phyloP scores from a whole-genome alignment of 2,329 filamentous ascomycete species.

The Microdochium trichocladiopsis region DNA sequence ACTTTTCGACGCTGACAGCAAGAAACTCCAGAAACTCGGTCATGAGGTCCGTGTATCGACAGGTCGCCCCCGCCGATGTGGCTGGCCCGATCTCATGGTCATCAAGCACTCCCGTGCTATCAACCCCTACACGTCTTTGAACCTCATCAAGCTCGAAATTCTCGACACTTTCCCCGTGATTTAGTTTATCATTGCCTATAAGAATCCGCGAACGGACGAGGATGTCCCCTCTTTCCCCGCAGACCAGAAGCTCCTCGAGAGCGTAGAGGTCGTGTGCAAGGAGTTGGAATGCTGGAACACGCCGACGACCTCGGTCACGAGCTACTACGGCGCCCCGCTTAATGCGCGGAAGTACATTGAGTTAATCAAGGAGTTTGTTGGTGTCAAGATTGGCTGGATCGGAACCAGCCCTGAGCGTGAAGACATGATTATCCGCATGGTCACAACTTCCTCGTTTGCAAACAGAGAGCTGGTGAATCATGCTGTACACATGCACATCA shows the following conservation, averaged over 20 bases:
- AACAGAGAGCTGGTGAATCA: not conserved
- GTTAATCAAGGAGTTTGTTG: constrained; percentile 60
- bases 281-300: constrained; percentile 64
- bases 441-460: too few relatives aligned
- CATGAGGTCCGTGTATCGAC: constrained; percentile 2
- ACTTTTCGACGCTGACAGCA: not conserved
- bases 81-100: constrained; percentile 58
- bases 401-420: constrained; percentile 60
- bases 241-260: constrained; percentile 49
- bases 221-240: constrained; percentile 58
- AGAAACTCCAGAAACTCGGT: constrained; percentile 1
- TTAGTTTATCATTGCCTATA: constrained; percentile 62
- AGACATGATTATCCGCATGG: constrained; percentile 47
- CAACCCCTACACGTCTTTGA: constrained; percentile 60
- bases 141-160: constrained; percentile 59
- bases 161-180: constrained; percentile 69
- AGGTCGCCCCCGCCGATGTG: constrained; percentile 8
- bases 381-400: constrained; percentile 57
- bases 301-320: constrained; percentile 51
- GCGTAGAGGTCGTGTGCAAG: constrained; percentile 59
- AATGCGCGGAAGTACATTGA: constrained; percentile 60
- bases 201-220: constrained; percentile 33
- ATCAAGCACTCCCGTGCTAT: constrained; percentile 56
- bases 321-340: constrained; percentile 55
- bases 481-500: not conserved